Evolutionary conservation across 768 basidiomycete genomes (phyloP).

Genomic region (Auricularia cornea): DNA sequence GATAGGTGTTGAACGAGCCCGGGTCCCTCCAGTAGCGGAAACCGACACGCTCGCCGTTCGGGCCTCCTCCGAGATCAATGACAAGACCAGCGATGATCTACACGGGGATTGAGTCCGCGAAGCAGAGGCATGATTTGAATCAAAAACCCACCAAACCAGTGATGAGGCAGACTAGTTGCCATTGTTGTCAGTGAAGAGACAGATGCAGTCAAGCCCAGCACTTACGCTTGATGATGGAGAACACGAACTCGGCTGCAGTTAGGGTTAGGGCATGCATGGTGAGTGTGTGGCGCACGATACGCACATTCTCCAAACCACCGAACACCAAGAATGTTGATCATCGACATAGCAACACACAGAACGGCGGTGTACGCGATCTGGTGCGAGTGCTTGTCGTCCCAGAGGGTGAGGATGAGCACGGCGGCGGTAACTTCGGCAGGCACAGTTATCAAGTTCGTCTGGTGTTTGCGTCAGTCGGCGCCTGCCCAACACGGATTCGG

Average conservation of each 20-base stretch:
- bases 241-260: slow-evolving; percentile 49
- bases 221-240: slow-evolving; percentile 58
- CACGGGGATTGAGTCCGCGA: slow-evolving; percentile 2
- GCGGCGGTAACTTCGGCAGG: slow-evolving; percentile 27
- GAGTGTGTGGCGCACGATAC: slow-evolving; percentile 4
- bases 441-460: slow-evolving; percentile 16
- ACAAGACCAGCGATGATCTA: slow-evolving; percentile 36
- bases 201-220: neutral
- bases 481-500: too few species aligned
- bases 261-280: neutral
- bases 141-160: slow-evolving; percentile 37
- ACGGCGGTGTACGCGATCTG: slow-evolving; percentile 50
- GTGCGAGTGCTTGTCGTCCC: slow-evolving; percentile 26
- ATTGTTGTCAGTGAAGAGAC: slow-evolving; percentile 7
- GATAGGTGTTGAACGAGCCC: slow-evolving; percentile 13
- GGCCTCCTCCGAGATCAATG: slow-evolving; percentile 52
- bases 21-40: slow-evolving; percentile 28
- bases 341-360: slow-evolving; percentile 46
- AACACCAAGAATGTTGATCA: slow-evolving; percentile 67
- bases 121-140: neutral
- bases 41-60: slow-evolving; percentile 44
- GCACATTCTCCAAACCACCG: slow-evolving; percentile 60
- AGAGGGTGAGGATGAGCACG: slow-evolving; percentile 19
- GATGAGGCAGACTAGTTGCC: slow-evolving; percentile 44
- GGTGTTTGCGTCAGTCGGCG: neutral